Evolutionary conservation across 148 eudicot species (phyloP), one percentile per base, ranked within the genome.

Genomic region (Mesembryanthemum crystallinum): DNA sequence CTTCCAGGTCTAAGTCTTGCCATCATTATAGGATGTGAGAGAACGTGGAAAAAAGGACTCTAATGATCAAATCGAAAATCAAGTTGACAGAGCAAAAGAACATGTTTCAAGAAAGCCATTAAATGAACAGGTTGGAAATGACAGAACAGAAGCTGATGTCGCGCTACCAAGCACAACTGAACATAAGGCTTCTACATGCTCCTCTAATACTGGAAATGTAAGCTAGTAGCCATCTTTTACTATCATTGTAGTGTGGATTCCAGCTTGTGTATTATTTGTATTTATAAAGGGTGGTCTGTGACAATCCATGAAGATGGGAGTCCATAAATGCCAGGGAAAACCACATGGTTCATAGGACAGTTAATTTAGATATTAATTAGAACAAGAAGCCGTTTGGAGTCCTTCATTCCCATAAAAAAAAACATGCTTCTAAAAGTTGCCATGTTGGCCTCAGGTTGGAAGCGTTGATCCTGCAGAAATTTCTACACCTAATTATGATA

Each of bases 161-260:
- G 82, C 70, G 47, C 51, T 78, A 78, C 78, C 63, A 45, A n/a
- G 33, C 59, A 73, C 42, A 39, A 73, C 37, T 64, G 78, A 82
- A 75, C 49, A 69, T 77, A 80, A 72, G 57, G 71, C 82, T 78
- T 82, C 75, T 75, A 72, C 49, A 76, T 81, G 47, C 63, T 73
- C 70, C 71, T 73, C 73, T 77, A 84, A 75, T 59, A 70, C 63
- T 64, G 75, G 21, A 77, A 81, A 88, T 93, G 97, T 87, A 75
- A 23, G 23, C 8, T 28, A 66, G 39, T 62, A 14, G 59, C 29
- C 29, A 64, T 30, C 13, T 66, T 64, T 52, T 65, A 42, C 21
- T 15, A 18, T 60, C 43, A 4, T 23, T 51, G 12, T 5, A 55
- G 43, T 63, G 10, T 28, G 71, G 43, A 21, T 73, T 73, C n/a